Percentiles rank a stretch among this genome's conserved stretches.
These are phyloP conservation scores for Picochlorum sp. DNA, from an alignment of 139 green algal species.

Conservation along the genomic window DNA sequence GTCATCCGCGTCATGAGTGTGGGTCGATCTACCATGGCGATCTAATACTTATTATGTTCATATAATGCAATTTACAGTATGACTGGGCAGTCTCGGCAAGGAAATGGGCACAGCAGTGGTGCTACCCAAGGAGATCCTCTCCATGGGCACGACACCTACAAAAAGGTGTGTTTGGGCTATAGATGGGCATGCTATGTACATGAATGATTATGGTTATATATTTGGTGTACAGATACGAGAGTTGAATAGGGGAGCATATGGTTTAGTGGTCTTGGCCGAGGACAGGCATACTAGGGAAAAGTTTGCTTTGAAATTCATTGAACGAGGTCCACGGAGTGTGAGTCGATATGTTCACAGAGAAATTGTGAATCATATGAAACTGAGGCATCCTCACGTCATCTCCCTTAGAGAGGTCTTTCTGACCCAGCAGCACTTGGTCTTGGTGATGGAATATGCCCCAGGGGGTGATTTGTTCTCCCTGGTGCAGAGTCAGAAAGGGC, in stretches of 20 bases:
- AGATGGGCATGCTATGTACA: conserved; percentile 9
- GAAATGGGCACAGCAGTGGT: neutral
- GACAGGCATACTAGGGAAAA: conserved; percentile 21
- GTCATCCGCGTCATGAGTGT: too few relatives aligned
- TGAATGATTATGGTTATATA: conserved; percentile 20
- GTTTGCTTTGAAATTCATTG: conserved; percentile 36
- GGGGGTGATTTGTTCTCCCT: conserved; percentile 67
- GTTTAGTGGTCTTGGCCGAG: conserved; percentile 19
- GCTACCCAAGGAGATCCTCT: conserved; percentile 3
- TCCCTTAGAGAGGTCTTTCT: conserved; percentile 78
- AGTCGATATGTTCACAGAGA: conserved; percentile 9
- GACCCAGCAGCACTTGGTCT: conserved; percentile 52
- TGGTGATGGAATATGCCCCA: conserved; percentile 75
- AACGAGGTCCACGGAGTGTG: conserved; percentile 17
- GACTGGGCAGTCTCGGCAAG: too few relatives aligned
- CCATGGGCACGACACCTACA: conserved; percentile 6
- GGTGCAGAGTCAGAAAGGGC: conserved; percentile 65
- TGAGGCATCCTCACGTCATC: conserved; percentile 94
- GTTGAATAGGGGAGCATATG: conserved; percentile 24
- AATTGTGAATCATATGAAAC: conserved; percentile 89
- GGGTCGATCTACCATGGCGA: too few relatives aligned
- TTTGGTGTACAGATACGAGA: conserved; percentile 13
- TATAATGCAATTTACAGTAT: too few relatives aligned
- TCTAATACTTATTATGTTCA: too few relatives aligned
- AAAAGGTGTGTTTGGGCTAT: neutral